Percentiles rank a stretch among this genome's conserved stretches.
phyloP scores from a whole-genome alignment of 352 stramenopile genomes.

The Phytopythium sindhum region DNA sequence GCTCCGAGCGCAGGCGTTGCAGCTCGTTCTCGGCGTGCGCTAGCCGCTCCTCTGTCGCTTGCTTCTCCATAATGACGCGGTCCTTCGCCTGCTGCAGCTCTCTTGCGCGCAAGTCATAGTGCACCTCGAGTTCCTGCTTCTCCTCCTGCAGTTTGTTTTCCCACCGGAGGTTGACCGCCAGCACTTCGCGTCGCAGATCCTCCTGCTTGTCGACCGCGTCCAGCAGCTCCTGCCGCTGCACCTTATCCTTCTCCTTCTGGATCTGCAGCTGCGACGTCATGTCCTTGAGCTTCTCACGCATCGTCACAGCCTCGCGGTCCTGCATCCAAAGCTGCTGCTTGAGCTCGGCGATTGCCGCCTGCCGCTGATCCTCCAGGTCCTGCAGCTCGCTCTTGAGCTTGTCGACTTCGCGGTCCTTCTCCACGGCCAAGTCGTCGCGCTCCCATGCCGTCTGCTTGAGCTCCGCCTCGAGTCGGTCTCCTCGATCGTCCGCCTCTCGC shows the following conservation, averaged over 20 bases:
- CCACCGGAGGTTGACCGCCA: constrained; percentile 60
- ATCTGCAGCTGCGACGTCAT: constrained; percentile 35
- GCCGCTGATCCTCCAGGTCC: constrained; percentile 55
- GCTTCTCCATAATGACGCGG: constrained; percentile 48
- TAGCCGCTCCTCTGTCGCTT: constrained; percentile 52
- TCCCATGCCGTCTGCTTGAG: constrained; percentile 66
- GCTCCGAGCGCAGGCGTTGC: constrained; percentile 46
- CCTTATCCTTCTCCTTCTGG: constrained; percentile 63
- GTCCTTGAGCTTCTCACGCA: constrained; percentile 56
- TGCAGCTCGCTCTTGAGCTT: constrained; percentile 40
- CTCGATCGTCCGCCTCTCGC: constrained; percentile 45
- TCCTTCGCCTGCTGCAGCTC: constrained; percentile 62
- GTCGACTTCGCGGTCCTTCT: constrained; percentile 63
- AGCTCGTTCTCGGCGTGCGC: constrained; percentile 61
- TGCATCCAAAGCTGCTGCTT: constrained; percentile 52
- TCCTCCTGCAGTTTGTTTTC: constrained; percentile 68
- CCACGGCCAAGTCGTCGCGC: constrained; percentile 47
- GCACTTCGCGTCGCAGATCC: constrained; percentile 56
- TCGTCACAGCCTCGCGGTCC: constrained; percentile 35
- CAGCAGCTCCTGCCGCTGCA: constrained; percentile 46
- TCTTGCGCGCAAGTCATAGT: constrained; percentile 40
- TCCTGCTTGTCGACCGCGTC: constrained; percentile 59
- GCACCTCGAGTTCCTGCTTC: constrained; percentile 45
- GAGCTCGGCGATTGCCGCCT: constrained; percentile 32
- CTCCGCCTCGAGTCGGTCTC: constrained; percentile 43